Base-by-base conservation (phyloP, 2,329 filamentous ascomycete genomes). In the Talaromyces sp. region DNA sequence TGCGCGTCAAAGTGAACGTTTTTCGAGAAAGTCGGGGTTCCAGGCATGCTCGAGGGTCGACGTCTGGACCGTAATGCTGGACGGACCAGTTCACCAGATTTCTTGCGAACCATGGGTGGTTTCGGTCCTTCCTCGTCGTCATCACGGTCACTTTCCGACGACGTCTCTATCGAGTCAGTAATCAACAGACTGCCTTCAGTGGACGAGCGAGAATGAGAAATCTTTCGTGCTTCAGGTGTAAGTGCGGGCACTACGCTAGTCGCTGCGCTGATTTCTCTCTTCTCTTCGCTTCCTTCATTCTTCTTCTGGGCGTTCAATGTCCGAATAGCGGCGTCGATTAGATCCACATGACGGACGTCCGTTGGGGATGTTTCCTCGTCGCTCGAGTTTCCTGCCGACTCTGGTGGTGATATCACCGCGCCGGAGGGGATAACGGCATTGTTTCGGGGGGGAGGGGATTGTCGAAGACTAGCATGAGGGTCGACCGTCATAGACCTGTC, bases 1-100 rank as follows among this genome's bases (percentile, higher is more conserved):
- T 96, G 91, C 28, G 93, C 91, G 77, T 98, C 95, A 73, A 99
- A 99, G 77, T 99, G 95, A n/a, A 99, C 95, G 12, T 91, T 92
- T 77, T 99, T 99, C 68, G 89, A 90, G 73, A 93, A 98, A 8
- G 93, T 95, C 0, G 95, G 95, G 0, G 95, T 99, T 61, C 95
- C 95, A 8, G 95, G 95, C 91, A 98, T 96, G 79, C 93, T 98
- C 3, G 91, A 96, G 0, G 93, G 93, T 63, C 95, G 86, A 67
- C 91, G 84, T 67, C 86, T 85, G n/a, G 79, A 75, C 14, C 95
- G 88, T 58, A 99, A 84, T 21, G 95, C 95, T 12, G 95, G 95
- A 69, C 95, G 88, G 63, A 99, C 95, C 39, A 99, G 84, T 78
- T 99, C 95, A 37, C 95, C 95, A 42, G 95, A 98, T 83, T 99